Evolutionary conservation across 768 basidiomycete genomes (phyloP).

Genomic region (Naematelia aurantialba): DNA sequence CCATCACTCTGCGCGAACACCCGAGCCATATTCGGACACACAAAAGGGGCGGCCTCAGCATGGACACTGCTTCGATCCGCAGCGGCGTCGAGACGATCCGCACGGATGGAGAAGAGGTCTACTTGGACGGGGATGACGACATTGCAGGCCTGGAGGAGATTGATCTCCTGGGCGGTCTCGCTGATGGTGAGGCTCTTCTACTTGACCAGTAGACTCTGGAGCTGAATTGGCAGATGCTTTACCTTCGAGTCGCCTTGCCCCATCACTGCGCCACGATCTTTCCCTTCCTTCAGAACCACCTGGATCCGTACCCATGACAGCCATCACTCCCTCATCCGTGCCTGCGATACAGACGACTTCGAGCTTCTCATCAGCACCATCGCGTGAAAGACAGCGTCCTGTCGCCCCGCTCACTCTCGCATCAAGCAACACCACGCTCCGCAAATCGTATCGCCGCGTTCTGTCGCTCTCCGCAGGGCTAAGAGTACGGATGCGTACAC

Average conservation of each 20-base stretch:
- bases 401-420: constrained; percentile 42
- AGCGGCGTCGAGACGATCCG: constrained; percentile 22
- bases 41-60: constrained; percentile 10
- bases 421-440: constrained; percentile 58
- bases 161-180: constrained; percentile 58
- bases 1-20: constrained; percentile 74
- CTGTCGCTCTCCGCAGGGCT: constrained; percentile 76
- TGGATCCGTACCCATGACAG: constrained; percentile 45
- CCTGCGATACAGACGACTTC: constrained; percentile 57
- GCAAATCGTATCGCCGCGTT: constrained; percentile 80
- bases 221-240: constrained; percentile 46
- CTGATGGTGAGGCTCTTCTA: constrained; percentile 57
- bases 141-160: constrained; percentile 64
- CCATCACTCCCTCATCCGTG: constrained; percentile 18
- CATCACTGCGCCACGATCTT: constrained; percentile 63
- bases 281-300: constrained; percentile 59
- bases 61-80: constrained; percentile 22
- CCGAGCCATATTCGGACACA: constrained; percentile 13
- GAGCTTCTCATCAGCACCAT: constrained; percentile 53
- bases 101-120: constrained; percentile 44
- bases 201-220: not conserved
- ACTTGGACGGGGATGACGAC: constrained; percentile 50
- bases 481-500: constrained; percentile 87
- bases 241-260: constrained; percentile 69
- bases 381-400: constrained; percentile 22